phyloP scores from a whole-genome alignment of 192 early-diverging fungal species.

The Podila minutissima region DNA sequence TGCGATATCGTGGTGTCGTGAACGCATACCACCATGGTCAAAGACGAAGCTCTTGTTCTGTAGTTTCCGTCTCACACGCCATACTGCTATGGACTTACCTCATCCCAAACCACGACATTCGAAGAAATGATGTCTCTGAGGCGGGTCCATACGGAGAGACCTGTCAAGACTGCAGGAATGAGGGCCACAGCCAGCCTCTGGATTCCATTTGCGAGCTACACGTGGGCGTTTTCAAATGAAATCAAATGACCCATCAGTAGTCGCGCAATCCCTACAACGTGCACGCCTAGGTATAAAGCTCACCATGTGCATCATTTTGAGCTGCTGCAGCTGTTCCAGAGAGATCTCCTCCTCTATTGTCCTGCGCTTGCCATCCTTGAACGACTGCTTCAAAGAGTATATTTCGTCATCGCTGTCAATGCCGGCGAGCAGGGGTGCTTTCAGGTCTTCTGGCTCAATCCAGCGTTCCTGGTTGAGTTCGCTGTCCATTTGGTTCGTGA shows the following conservation, averaged over 20 bases:
- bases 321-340: background rate
- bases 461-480: too few relatives aligned
- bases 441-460: background rate
- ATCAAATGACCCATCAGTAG: too few relatives aligned
- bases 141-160: slow-evolving; percentile 16
- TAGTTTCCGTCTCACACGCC: too few relatives aligned
- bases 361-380: background rate
- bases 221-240: too few relatives aligned
- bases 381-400: background rate
- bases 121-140: slow-evolving; percentile 7
- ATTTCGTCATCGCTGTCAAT: background rate
- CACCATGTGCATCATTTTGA: background rate
- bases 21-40: too few relatives aligned
- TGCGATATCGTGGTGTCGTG: background rate
- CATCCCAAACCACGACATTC: slow-evolving; percentile 58
- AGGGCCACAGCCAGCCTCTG: background rate
- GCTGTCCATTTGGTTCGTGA: too few relatives aligned
- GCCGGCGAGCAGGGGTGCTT: background rate
- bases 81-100: slow-evolving; percentile 18
- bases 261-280: too few relatives aligned
- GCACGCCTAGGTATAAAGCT: background rate
- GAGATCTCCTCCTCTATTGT: background rate
- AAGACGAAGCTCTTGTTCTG: background rate
- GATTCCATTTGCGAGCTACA: background rate
- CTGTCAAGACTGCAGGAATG: slow-evolving; percentile 4